Evolutionary conservation across 140 eudicot genomes (phyloP).

Genomic region (Bidens hawaiensis): DNA sequence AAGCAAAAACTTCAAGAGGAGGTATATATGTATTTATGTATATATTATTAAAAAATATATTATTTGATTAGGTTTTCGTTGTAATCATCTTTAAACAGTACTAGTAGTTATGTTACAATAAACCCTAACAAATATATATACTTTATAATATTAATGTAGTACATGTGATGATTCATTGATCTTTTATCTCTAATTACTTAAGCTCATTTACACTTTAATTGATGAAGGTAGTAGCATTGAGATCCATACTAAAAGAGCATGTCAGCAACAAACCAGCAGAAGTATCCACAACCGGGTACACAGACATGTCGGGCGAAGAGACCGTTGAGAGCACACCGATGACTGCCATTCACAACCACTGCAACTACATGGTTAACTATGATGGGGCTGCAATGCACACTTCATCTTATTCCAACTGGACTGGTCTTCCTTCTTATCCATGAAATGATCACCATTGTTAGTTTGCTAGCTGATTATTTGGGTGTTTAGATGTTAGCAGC

Average conservation of each 20-base stretch:
- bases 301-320: conserved; percentile 66
- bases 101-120: too few relatives aligned
- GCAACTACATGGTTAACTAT: conserved; percentile 48
- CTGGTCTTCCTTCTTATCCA: conserved; percentile 43
- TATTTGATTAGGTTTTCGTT: too few relatives aligned
- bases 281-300: conserved; percentile 34
- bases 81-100: too few relatives aligned
- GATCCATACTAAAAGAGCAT: conserved; percentile 55
- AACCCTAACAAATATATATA: too few relatives aligned
- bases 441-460: conserved; percentile 18
- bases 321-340: conserved; percentile 71
- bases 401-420: conserved; percentile 47
- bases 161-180: neutral
- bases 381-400: conserved; percentile 33
- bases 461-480: neutral
- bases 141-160: too few relatives aligned
- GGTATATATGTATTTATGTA: conserved; percentile 32
- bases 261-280: conserved; percentile 30
- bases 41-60: neutral
- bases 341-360: conserved; percentile 25
- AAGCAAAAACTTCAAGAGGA: conserved; percentile 76
- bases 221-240: conserved; percentile 60
- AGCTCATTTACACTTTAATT: conserved; percentile 6
- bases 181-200: neutral
- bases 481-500: neutral